Evolutionary conservation across 2,329 filamentous ascomycete species (phyloP).

Genomic region (Colletotrichum chrysophilum): DNA sequence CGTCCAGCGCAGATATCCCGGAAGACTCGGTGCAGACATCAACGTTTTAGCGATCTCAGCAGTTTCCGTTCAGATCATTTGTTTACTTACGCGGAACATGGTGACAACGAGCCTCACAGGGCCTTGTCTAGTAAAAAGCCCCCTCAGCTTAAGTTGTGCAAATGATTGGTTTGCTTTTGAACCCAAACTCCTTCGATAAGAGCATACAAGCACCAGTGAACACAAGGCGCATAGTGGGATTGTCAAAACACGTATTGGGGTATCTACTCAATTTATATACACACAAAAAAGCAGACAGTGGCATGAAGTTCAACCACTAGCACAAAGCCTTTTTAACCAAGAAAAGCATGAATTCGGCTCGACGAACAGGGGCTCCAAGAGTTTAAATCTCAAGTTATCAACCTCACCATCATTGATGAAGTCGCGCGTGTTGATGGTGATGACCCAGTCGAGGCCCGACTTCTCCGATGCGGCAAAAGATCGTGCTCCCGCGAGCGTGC

Average conservation of each 20-base stretch:
- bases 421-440: slow-evolving; percentile 8
- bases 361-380: background rate
- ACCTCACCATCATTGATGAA: background rate
- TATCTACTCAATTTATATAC: background rate
- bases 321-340: background rate
- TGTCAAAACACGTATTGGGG: background rate
- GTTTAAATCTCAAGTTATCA: background rate
- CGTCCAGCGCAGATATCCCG: background rate
- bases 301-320: background rate
- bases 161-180: background rate
- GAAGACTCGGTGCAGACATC: background rate
- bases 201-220: accelerated
- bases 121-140: background rate
- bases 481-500: background rate
- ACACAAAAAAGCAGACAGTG: background rate
- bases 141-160: background rate
- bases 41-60: background rate
- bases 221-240: too few species aligned
- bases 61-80: background rate
- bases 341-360: background rate
- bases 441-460: slow-evolving; percentile 7
- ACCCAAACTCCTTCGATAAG: background rate
- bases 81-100: accelerated
- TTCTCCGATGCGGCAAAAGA: background rate
- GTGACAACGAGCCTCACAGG: background rate